Conservation (phyloP, 2,329 filamentous ascomycete species). For the Fusarium nygamai region DNA sequence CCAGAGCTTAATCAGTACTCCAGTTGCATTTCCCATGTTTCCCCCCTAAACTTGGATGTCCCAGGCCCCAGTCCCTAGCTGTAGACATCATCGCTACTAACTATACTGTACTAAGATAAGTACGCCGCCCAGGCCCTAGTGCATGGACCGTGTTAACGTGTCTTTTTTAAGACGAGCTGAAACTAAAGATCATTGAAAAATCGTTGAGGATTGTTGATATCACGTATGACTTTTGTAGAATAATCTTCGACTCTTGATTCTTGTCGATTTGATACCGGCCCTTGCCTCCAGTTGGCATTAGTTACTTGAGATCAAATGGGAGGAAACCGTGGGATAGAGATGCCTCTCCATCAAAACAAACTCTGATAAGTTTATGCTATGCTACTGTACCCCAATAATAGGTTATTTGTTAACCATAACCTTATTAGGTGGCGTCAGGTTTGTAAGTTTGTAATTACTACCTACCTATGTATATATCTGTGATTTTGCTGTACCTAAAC, state of each 20-base stretch:
- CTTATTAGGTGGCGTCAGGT: neutral
- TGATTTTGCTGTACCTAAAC: neutral
- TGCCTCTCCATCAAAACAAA: neutral
- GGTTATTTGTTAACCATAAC: neutral
- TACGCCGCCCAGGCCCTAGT: neutral
- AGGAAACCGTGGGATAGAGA: neutral
- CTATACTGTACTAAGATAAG: neutral
- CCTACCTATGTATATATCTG: neutral
- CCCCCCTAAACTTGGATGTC: neutral
- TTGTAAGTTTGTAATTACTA: neutral
- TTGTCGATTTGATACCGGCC: constrained; percentile 3
- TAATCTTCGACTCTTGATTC: neutral
- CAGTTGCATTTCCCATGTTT: neutral
- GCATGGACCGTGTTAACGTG: constrained; percentile 3
- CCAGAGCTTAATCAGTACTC: neutral
- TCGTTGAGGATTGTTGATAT: neutral
- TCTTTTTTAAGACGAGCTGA: neutral
- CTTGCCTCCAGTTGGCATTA: neutral
- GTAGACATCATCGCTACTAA: neutral
- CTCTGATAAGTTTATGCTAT: neutral
- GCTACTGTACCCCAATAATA: neutral
- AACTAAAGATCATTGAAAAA: neutral
- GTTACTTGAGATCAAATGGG: neutral
- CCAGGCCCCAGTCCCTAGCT: neutral
- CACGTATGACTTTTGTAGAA: neutral